Evolutionary conservation across 805 yeast genomes (phyloP).

Genomic region (Aciculoconidium aculeatum): DNA sequence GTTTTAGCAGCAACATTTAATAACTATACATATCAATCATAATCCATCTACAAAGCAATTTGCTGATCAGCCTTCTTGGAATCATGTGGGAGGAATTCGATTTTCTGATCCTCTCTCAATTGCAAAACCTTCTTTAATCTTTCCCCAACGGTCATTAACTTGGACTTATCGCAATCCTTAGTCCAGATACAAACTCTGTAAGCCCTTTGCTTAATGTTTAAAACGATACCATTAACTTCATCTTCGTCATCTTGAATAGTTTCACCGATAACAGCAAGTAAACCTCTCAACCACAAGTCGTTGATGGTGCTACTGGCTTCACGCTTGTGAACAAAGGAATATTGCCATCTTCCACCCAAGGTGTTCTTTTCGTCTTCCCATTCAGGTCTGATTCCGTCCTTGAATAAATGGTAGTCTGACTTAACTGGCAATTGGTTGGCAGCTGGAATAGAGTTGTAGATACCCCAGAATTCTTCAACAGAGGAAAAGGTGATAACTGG

Average conservation of each 20-base stretch:
- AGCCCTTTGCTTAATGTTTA: conserved; percentile 77
- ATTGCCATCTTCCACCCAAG: conserved; percentile 89
- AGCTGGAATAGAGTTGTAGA: conserved; percentile 86
- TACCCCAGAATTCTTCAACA: conserved; percentile 99
- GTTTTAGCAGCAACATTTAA: not conserved
- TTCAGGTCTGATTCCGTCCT: conserved; percentile 92
- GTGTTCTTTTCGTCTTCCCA: conserved; percentile 93
- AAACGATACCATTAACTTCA: conserved; percentile 91
- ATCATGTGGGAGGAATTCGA: conserved; percentile 76
- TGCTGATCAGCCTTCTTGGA: conserved; percentile 33
- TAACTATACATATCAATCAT: conserved; percentile 5
- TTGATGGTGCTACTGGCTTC: conserved; percentile 60
- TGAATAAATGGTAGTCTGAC: conserved; percentile 93
- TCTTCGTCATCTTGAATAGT: conserved; percentile 78
- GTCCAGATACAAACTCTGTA: conserved; percentile 93
- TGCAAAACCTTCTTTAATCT: conserved; percentile 81
- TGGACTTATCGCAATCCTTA: conserved; percentile 58
- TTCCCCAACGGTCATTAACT: conserved; percentile 73
- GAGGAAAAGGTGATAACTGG: conserved; percentile 87
- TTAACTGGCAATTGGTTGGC: conserved; percentile 86
- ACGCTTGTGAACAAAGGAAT: conserved; percentile 61
- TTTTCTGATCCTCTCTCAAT: conserved; percentile 64
- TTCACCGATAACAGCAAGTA: conserved; percentile 91
- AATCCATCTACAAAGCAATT: conserved; percentile 30
- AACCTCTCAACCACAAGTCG: conserved; percentile 86